Evolutionary conservation across 306 rosid genomes (phyloP).

Genomic region (Malus orientalis): DNA sequence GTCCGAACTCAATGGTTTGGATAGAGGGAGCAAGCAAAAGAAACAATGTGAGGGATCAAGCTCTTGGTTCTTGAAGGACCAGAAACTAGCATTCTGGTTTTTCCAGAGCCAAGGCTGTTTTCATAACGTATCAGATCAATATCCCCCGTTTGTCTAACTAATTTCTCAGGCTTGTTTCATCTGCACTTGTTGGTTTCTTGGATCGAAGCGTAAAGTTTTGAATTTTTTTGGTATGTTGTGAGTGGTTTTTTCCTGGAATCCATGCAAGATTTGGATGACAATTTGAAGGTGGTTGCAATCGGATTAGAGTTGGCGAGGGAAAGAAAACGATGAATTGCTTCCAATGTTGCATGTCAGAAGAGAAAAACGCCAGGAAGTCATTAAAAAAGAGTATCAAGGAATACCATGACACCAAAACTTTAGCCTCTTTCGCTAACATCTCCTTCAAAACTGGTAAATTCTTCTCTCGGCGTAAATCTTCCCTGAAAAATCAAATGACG

Average conservation of each 20-base stretch:
- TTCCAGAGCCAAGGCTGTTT: slow-evolving; percentile 16
- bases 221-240: neutral
- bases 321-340: slow-evolving; percentile 61
- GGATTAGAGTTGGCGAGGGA: slow-evolving; percentile 8
- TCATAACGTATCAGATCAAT: neutral
- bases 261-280: slow-evolving; percentile 21
- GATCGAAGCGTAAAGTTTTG: neutral
- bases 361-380: slow-evolving; percentile 31
- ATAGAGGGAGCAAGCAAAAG: slow-evolving; percentile 26
- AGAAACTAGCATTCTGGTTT: slow-evolving; percentile 36
- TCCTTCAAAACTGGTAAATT: slow-evolving; percentile 60
- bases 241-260: neutral
- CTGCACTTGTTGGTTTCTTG: neutral
- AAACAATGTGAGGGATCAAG: slow-evolving; percentile 10
- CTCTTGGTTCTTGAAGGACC: slow-evolving; percentile 17
- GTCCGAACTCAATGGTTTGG: slow-evolving; percentile 32
- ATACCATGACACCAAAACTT: slow-evolving; percentile 38
- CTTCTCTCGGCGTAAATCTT: neutral
- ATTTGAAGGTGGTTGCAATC: slow-evolving; percentile 19
- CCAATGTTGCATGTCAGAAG: slow-evolving; percentile 53
- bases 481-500: neutral
- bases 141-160: neutral
- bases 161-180: neutral
- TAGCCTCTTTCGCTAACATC: slow-evolving; percentile 53
- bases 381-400: slow-evolving; percentile 51